phyloP scores from a whole-genome alignment of 495 filamentous ascomycete species.

The Saxophila tyrrhenica region DNA sequence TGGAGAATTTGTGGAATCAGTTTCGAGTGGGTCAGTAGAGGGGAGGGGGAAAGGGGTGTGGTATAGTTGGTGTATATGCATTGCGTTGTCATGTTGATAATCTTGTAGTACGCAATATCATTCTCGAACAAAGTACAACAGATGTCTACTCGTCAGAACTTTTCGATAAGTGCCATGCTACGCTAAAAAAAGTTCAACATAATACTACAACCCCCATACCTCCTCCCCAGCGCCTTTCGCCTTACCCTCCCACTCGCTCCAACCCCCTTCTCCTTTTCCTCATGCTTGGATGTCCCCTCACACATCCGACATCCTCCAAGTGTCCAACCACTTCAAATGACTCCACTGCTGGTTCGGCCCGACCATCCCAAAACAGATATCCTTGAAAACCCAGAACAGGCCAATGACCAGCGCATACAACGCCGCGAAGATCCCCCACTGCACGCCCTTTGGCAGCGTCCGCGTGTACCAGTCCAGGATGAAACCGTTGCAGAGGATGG shows the following conservation, averaged over 20 bases:
- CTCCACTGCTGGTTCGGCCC: conserved; percentile 71
- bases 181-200: neutral
- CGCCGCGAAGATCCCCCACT: conserved; percentile 53
- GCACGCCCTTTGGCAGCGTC: conserved; percentile 45
- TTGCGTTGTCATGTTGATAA: neutral
- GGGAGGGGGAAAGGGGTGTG: neutral
- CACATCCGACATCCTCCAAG: conserved; percentile 51
- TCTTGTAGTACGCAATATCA: neutral
- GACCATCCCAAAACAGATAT: conserved; percentile 95
- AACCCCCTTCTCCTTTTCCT: neutral
- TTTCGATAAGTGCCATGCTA: neutral
- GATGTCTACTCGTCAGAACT: neutral
- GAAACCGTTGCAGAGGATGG: conserved; percentile 83
- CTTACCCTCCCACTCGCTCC: neutral
- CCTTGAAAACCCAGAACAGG: conserved; percentile 78
- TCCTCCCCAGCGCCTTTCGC: neutral
- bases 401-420: conserved; percentile 64
- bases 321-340: conserved; percentile 83
- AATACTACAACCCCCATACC: neutral
- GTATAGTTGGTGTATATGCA: too few relatives aligned
- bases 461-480: conserved; percentile 70
- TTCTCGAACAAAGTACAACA: neutral
- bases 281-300: neutral
- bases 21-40: conserved; percentile 24
- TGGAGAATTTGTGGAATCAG: conserved; percentile 26